These are phyloP conservation scores for Paramecium caudatum DNA, from an alignment of 73 alveolate genomes.

Conservation along the genomic window DNA sequence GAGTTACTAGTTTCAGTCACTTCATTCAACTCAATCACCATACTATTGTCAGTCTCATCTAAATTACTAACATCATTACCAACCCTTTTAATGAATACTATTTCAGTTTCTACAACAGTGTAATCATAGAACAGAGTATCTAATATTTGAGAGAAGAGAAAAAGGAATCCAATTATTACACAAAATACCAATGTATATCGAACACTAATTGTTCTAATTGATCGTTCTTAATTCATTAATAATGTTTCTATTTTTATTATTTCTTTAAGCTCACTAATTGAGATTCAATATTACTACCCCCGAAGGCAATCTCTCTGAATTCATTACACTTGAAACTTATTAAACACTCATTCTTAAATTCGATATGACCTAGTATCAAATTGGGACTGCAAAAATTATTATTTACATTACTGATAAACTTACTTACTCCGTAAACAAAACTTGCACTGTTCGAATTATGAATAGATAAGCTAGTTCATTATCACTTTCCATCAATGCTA, in stretches of 20 bases:
- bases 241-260: not conserved
- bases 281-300: constrained; percentile 57
- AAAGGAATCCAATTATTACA: not conserved
- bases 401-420: constrained; percentile 28
- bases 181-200: constrained; percentile 38
- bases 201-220: constrained; percentile 52
- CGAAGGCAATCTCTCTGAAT: constrained; percentile 42
- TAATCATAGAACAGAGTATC: constrained; percentile 60
- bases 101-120: constrained; percentile 68
- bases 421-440: not conserved
- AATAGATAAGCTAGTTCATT: constrained; percentile 18
- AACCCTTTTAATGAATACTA: constrained; percentile 47
- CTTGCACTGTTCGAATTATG: not conserved
- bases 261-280: not conserved
- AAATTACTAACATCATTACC: not conserved
- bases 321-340: constrained; percentile 19
- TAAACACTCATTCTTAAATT: not conserved
- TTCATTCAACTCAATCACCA: constrained; percentile 53
- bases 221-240: constrained; percentile 49
- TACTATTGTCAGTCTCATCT: not conserved
- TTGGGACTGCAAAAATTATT: not conserved
- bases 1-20: constrained; percentile 23
- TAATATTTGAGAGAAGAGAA: constrained; percentile 32
- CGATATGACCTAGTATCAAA: not conserved
- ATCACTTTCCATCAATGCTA: not conserved